phyloP scores from a whole-genome alignment of 1,284 basidiomycete genomes.

The Porogramme epimiltina region DNA sequence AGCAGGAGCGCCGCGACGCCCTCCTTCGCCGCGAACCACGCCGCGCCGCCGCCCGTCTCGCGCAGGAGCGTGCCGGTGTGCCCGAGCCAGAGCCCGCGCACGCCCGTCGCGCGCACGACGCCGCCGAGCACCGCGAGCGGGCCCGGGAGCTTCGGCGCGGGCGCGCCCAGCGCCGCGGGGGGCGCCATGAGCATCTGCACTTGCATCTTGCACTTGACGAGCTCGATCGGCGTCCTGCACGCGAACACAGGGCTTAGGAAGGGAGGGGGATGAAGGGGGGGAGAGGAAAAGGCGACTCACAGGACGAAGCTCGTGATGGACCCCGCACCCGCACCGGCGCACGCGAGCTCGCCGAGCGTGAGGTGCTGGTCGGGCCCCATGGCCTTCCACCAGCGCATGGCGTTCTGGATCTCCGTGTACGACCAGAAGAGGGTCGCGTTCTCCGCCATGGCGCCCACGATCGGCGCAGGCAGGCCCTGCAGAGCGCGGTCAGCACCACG shows the following conservation, averaged over 20 bases:
- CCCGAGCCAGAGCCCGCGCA: constrained; percentile 85
- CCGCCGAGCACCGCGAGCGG: constrained; percentile 70
- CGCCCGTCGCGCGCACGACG: constrained; percentile 66
- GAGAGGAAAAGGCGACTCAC: constrained; percentile 41
- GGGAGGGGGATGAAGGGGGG: neutral
- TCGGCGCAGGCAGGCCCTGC: constrained; percentile 86
- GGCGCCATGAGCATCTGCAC: constrained; percentile 77
- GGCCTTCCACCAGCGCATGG: constrained; percentile 49
- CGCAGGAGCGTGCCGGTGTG: constrained; percentile 86
- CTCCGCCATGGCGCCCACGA: constrained; percentile 89
- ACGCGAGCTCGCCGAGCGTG: constrained; percentile 63
- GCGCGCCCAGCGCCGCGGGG: constrained; percentile 23
- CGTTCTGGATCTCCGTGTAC: constrained; percentile 82
- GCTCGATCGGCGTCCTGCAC: constrained; percentile 82
- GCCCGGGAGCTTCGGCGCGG: constrained; percentile 45
- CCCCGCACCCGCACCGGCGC: constrained; percentile 85
- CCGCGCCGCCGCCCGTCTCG: constrained; percentile 85
- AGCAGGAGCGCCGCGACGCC: constrained; percentile 63
- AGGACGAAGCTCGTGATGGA: constrained; percentile 81
- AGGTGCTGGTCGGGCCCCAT: constrained; percentile 42
- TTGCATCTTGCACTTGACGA: constrained; percentile 96
- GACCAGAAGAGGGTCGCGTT: constrained; percentile 88
- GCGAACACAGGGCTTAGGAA: too few relatives aligned
- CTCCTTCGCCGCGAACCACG: constrained; percentile 91
- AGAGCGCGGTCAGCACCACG: constrained; percentile 3